phyloP scores from a whole-genome alignment of 2,329 filamentous ascomycete genomes.

The Aspergillus tamarii region DNA sequence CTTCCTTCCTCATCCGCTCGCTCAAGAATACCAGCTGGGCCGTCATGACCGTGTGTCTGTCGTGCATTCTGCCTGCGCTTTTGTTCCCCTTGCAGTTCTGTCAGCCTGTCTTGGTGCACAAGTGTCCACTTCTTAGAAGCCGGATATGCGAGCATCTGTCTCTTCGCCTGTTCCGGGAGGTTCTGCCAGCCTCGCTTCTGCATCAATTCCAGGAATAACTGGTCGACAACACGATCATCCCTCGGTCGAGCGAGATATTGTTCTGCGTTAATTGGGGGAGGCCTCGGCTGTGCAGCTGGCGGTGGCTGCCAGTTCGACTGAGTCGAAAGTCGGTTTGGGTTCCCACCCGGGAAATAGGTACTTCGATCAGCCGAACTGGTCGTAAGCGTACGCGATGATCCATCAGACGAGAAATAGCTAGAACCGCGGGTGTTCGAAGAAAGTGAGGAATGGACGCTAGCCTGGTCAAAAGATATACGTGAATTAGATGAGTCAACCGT shows the following conservation, averaged over 20 bases:
- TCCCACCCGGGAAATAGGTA: slow-evolving; percentile 28
- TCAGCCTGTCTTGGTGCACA: slow-evolving; percentile 90
- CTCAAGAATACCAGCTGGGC: slow-evolving; percentile 67
- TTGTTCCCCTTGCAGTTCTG: slow-evolving; percentile 92
- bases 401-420: slow-evolving; percentile 60
- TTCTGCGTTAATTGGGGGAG: slow-evolving; percentile 33
- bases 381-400: slow-evolving; percentile 49
- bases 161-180: slow-evolving; percentile 86
- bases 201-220: slow-evolving; percentile 92
- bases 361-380: slow-evolving; percentile 40
- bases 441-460: slow-evolving; percentile 64
- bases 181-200: slow-evolving; percentile 98
- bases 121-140: slow-evolving; percentile 96
- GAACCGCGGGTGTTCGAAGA: slow-evolving; percentile 62
- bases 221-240: slow-evolving; percentile 76
- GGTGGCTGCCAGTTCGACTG: slow-evolving; percentile 33
- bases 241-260: slow-evolving; percentile 47
- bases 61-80: slow-evolving; percentile 78
- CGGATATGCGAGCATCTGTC: slow-evolving; percentile 96
- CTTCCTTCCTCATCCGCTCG: slow-evolving; percentile 92
- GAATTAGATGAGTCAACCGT: slow-evolving; percentile 56
- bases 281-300: slow-evolving; percentile 31
- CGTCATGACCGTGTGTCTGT: slow-evolving; percentile 67
- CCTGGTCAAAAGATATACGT: slow-evolving; percentile 65
- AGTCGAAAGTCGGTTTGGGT: slow-evolving; percentile 35